Evolutionary conservation across 1,139 yeast species (phyloP).

Genomic region (Nakaseomyces nivariensis): DNA sequence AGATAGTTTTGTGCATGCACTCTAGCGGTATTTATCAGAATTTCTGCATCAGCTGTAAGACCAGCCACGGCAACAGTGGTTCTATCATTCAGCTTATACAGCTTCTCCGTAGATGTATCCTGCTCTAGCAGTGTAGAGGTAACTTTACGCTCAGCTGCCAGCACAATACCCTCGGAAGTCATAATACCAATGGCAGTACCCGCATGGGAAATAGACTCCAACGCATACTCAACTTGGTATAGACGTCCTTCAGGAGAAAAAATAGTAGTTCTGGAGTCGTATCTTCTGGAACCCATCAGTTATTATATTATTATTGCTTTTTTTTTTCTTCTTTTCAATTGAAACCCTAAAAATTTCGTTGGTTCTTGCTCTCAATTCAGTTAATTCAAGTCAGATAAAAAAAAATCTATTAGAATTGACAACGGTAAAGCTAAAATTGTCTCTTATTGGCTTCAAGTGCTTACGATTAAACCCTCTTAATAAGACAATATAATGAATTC

Average conservation of each 20-base stretch:
- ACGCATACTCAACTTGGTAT: slow-evolving; percentile 94
- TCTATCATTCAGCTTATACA: slow-evolving; percentile 73
- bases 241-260: slow-evolving; percentile 98
- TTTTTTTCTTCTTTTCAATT: background rate
- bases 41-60: slow-evolving; percentile 93
- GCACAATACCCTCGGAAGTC: slow-evolving; percentile 85
- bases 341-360: no score
- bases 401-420: no score
- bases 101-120: slow-evolving; percentile 87
- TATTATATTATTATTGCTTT: background rate
- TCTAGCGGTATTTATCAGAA: slow-evolving; percentile 82
- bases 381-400: no score
- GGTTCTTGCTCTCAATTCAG: no score
- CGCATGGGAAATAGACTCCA: slow-evolving; percentile 95
- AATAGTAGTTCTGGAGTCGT: slow-evolving; percentile 96
- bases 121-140: slow-evolving; percentile 87
- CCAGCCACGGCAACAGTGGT: slow-evolving; percentile 97
- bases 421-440: no score
- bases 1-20: slow-evolving; percentile 74
- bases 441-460: no score
- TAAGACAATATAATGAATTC: no score
- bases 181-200: slow-evolving; percentile 96
- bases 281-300: slow-evolving; percentile 58
- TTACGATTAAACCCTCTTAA: no score
- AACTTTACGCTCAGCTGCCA: slow-evolving; percentile 93